Base-by-base conservation (phyloP, 2,329 filamentous ascomycete genomes). In the Pestalotiopsis sp. region DNA sequence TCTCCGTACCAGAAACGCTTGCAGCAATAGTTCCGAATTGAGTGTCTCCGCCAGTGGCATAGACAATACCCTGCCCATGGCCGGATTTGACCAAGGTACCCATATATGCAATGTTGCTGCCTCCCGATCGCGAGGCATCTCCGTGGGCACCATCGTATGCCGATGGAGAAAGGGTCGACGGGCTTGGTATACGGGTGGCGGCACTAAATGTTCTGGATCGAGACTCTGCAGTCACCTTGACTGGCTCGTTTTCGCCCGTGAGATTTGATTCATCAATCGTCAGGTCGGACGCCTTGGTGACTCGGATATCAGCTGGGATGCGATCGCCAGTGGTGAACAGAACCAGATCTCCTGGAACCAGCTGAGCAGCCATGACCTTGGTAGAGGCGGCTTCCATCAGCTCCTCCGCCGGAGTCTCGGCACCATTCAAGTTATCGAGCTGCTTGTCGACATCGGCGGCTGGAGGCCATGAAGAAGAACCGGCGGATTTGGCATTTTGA, bases 11-110 rank as follows among this genome's bases (percentile, higher is more conserved):
- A 63, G 95, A 94, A 31, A 99, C 88, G 66, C 95, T 98, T 17
- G 95, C 92, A 23, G 95, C 97, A 74, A 99, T 99, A 64, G 94
- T 95, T 57, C 96, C 96, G 80, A 99, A 98, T 76, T 98, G 94
- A 0, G 97, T 99, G 69, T 93, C 90, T 39, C 93, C 92, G 67
- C 97, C 97, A 6, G 96, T 99, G 9, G 95, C 94, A 78, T 98
- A 97, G n/a, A 99, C 96, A 73, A 99, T 91, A 58, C 96, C 96
- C 79, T 97, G 95, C 0, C 96, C 96, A 76, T 99, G 92, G 12
- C 96, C 96, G 45, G 95, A 98, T 73, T 95, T 94, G 41, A 99
- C 94, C 72, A 99, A 81, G 2, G 96, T 99, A 36, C 96, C 96
- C 95, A 99, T 98, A 79, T 98, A 98, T 2, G 95, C 96, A 78